phyloP scores from a whole-genome alignment of 139 green algal species.

The Trebouxia sp. region DNA sequence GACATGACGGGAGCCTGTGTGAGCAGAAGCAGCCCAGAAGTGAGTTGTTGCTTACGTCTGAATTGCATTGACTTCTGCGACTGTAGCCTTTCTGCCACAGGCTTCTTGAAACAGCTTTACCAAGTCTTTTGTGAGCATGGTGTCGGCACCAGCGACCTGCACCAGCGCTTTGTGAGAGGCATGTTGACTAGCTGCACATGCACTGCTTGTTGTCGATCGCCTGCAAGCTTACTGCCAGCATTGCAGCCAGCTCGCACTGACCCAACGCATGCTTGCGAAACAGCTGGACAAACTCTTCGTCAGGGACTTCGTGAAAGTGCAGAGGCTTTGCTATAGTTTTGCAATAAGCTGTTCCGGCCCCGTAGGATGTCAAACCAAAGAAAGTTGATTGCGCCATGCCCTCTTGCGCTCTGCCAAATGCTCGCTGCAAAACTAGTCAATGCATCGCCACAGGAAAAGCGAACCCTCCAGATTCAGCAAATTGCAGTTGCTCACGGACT shows the following conservation, averaged over 20 bases:
- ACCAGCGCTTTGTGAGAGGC: no score
- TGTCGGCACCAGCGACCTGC: not conserved
- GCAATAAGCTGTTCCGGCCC: not conserved
- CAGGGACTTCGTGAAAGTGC: constrained; percentile 4
- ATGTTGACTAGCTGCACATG: no score
- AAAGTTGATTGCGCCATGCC: not conserved
- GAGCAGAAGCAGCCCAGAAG: no score
- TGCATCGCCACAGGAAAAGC: constrained; percentile 19
- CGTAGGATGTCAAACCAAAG: constrained; percentile 12
- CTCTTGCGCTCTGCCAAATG: not conserved
- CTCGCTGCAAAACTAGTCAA: not conserved
- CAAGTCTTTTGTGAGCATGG: constrained; percentile 15
- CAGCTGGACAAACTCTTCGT: not conserved
- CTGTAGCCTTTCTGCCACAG: not conserved
- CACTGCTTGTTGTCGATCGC: no score
- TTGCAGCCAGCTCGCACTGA: not conserved
- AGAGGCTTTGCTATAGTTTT: constrained; percentile 2
- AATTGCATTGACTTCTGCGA: constrained; percentile 11
- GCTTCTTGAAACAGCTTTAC: not conserved
- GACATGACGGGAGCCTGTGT: no score
- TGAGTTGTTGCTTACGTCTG: constrained; percentile 17
- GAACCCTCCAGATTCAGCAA: constrained; percentile 18
- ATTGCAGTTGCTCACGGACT: no score
- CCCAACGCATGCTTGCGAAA: constrained; percentile 13
- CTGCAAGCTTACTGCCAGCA: not conserved